A percentile compares a stretch with the other conserved stretches of the same genome.
phyloP scores from a whole-genome alignment of 2,329 filamentous ascomycete species.

The Sporothrix humicola region DNA sequence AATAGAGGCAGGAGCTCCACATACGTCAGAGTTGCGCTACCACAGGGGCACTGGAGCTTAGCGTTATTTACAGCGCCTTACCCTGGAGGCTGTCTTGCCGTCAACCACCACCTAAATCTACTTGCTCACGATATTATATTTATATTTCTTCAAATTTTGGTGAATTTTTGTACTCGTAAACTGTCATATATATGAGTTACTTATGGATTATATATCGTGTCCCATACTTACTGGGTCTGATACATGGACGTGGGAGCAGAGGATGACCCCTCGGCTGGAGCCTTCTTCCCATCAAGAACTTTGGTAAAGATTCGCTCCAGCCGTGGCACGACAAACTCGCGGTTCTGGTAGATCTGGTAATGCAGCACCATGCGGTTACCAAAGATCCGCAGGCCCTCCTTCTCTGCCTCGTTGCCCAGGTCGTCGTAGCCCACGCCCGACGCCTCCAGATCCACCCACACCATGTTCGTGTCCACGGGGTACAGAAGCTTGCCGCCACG shows the following conservation, averaged over 20 bases:
- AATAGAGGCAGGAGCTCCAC: neutral
- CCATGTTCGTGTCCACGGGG: slow-evolving; percentile 89
- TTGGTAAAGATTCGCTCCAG: slow-evolving; percentile 62
- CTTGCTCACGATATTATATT: too few relatives aligned
- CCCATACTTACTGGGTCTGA: neutral
- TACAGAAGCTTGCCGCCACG: slow-evolving; percentile 71
- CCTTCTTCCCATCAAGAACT: slow-evolving; percentile 42
- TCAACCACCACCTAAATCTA: too few relatives aligned
- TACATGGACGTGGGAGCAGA: slow-evolving; percentile 19
- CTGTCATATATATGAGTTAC: neutral
- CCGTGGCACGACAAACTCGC: slow-evolving; percentile 63
- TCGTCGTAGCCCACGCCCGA: slow-evolving; percentile 53
- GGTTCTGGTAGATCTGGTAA: slow-evolving; percentile 66
- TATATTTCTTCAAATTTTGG: neutral
- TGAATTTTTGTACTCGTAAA: too few relatives aligned
- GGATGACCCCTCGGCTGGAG: neutral
- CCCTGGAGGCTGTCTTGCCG: too few relatives aligned
- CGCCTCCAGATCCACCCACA: slow-evolving; percentile 76
- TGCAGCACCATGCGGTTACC: slow-evolving; percentile 55
- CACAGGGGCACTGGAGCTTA: neutral
- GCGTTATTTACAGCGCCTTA: neutral
- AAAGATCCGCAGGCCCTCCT: slow-evolving; percentile 52
- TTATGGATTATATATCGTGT: neutral
- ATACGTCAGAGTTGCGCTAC: neutral
- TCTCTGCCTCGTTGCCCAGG: slow-evolving; percentile 50